Percentiles rank a stretch among this genome's conserved stretches.
Conservation (phyloP, 768 basidiomycete genomes). For the Panaeolus papilionaceus region DNA sequence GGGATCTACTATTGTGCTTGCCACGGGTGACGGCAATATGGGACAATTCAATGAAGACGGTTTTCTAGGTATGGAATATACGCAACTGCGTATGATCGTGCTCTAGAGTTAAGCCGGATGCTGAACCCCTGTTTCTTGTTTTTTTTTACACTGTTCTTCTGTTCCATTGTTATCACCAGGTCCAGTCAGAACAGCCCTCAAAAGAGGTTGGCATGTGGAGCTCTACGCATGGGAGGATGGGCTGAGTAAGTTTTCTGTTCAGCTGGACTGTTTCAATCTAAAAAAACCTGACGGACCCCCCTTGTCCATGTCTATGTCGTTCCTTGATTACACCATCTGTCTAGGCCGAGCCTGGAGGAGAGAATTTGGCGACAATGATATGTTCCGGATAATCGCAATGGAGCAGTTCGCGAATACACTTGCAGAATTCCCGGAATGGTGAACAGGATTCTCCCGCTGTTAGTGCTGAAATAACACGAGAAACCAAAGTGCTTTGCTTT, state of each 20-base stretch:
- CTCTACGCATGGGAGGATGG: slow-evolving; percentile 91
- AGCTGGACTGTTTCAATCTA: slow-evolving; percentile 10
- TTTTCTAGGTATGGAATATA: slow-evolving; percentile 62
- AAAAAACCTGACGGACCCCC: slow-evolving; percentile 13
- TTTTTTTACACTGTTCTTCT: not conserved
- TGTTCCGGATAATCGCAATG: slow-evolving; percentile 66
- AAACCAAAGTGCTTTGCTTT: not conserved
- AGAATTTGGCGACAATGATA: slow-evolving; percentile 65
- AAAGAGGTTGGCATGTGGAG: slow-evolving; percentile 94
- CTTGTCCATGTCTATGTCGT: not conserved
- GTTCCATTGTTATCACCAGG: slow-evolving; percentile 37
- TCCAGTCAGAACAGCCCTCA: slow-evolving; percentile 83
- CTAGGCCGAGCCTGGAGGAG: slow-evolving; percentile 70
- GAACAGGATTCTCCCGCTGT: slow-evolving; percentile 5
- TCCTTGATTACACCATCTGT: slow-evolving; percentile 7
- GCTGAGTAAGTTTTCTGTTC: slow-evolving; percentile 53
- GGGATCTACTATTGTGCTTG: slow-evolving; percentile 84
- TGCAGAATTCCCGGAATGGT: slow-evolving; percentile 44
- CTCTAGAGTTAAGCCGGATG: not conserved
- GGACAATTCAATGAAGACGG: slow-evolving; percentile 94
- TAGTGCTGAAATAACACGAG: not conserved
- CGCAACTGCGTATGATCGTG: slow-evolving; percentile 5
- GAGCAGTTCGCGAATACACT: slow-evolving; percentile 70
- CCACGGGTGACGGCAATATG: slow-evolving; percentile 92
- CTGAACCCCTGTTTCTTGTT: slow-evolving; percentile 18